Evolutionary conservation across 2,329 filamentous ascomycete genomes (phyloP).

Genomic region (Cladosporium sp.): DNA sequence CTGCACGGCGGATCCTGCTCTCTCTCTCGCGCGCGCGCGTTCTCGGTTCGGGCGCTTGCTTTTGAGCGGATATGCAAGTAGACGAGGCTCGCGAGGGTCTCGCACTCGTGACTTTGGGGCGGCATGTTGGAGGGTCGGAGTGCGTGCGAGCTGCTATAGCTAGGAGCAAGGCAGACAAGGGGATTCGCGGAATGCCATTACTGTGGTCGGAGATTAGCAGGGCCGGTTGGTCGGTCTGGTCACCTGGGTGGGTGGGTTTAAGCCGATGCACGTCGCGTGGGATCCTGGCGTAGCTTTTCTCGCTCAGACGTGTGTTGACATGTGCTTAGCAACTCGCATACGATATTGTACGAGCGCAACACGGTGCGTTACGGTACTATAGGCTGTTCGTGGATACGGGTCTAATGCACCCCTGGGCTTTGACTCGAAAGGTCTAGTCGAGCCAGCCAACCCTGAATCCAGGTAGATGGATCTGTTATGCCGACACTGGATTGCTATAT

Average conservation of each 20-base stretch:
- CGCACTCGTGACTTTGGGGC: background rate
- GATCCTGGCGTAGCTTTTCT: background rate
- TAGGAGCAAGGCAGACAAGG: background rate
- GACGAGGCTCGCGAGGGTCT: background rate
- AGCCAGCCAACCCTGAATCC: background rate
- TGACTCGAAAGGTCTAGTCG: background rate
- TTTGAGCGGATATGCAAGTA: background rate
- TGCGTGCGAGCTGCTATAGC: background rate
- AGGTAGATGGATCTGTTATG: slow-evolving; percentile 2
- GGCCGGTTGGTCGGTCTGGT: background rate
- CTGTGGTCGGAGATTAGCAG: background rate
- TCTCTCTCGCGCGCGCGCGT: background rate
- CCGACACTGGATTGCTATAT: background rate
- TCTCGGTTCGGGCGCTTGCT: background rate
- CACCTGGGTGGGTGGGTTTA: background rate
- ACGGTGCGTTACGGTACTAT: background rate
- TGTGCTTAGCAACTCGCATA: background rate
- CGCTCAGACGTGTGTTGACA: background rate
- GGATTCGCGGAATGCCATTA: background rate
- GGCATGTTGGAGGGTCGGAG: background rate
- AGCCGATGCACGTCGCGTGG: background rate
- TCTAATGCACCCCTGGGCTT: slow-evolving; percentile 8
- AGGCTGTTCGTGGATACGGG: background rate
- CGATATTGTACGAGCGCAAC: background rate
- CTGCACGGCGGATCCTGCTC: background rate